Percentiles rank a stretch among this genome's conserved stretches.
Conservation (phyloP, 1,284 basidiomycete species). For the Naganishia cerealis region DNA sequence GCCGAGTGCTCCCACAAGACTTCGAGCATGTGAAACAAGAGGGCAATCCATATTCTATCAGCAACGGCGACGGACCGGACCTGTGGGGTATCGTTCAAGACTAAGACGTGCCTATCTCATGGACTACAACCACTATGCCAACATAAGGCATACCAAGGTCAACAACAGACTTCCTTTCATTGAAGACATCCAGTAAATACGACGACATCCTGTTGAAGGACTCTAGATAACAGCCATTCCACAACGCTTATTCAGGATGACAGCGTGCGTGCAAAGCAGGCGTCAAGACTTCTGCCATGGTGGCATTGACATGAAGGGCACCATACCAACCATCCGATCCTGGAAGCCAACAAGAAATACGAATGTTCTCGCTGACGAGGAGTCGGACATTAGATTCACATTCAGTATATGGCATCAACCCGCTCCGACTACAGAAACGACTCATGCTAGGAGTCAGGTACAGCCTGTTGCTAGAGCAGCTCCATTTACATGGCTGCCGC, state of each 20-base stretch:
- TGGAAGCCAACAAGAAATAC: neutral
- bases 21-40: constrained; percentile 1
- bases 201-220: neutral
- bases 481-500: constrained; percentile 25
- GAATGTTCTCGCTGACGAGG: neutral
- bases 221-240: neutral
- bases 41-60: neutral
- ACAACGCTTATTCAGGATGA: neutral
- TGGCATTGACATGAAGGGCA: neutral
- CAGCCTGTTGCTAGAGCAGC: neutral
- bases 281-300: neutral
- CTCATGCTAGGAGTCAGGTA: neutral
- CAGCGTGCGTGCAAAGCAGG: constrained; percentile 1
- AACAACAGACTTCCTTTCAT: neutral
- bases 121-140: neutral
- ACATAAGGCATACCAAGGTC: neutral
- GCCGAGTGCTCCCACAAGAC: no score
- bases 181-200: constrained; percentile 1
- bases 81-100: neutral
- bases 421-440: neutral
- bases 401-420: constrained; percentile 27
- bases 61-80: neutral
- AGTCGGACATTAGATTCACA: constrained; percentile 11
- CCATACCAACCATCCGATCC: neutral
- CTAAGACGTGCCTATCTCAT: neutral